Base-by-base conservation (phyloP, 257 asterid genomes). In the Anisodus acutangulus region DNA sequence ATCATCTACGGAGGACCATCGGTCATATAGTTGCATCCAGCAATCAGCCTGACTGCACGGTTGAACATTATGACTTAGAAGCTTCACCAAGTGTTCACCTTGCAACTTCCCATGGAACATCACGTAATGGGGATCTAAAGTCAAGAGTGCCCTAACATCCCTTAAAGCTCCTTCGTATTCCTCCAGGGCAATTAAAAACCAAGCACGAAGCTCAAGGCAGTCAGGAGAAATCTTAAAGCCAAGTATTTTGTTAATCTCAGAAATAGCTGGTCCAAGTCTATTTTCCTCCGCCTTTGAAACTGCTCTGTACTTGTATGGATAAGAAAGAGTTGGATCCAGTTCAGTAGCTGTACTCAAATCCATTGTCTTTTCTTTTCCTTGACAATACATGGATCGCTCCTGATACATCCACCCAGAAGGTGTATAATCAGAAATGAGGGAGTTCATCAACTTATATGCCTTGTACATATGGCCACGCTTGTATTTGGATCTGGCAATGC, bases 331-430 rank as follows among this genome's bases (percentile, higher is more conserved):
- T 22, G 99, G 98, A 88, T 97, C 97, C 93, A 95, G 83, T 80
- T 95, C 97, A 22, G 94, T 95, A 49, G 99, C 94, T 17, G 89
- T 86, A 85, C 89, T 86, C 85, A 97, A 86, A 89, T 97, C 98
- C 95, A 91, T 88, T 66, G 71, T 83, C 86, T 91, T 93, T 78
- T 95, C 98, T 66, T 87, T 92, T 70, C 98, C 97, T 57, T 87
- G 89, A 82, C 92, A 88, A 78, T 97, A 97, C 63, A 97, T 82
- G 63, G 98, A 93, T 47, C 97, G 87, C 89, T 97, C 99, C 84
- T 97, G 99, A 89, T 91, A 93, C 99, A 97, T 97, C 99, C 99
- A 97, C 41, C 99, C 99, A 10, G 88, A 82, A 5, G 98, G 95
- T 41, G 86, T 85, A 72, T 88, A 87, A 60, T 91, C 97, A 19